Conservation (phyloP, 108 stramenopile species). For the Craspedostauros australis region DNA sequence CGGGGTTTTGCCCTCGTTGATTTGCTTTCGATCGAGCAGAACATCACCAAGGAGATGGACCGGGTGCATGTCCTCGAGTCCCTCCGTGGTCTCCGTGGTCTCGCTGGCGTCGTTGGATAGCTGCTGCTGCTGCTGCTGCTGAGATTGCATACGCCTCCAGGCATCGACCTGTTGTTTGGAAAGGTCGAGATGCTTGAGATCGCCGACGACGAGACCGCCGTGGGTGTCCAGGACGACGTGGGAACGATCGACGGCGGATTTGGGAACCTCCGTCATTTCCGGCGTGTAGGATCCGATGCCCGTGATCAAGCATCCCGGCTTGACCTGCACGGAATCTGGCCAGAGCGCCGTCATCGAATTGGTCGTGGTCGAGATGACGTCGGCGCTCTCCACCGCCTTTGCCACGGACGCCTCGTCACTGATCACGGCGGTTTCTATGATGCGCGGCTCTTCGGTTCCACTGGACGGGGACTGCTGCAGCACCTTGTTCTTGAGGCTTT, state of each 20-base stretch:
- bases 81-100: too few species aligned
- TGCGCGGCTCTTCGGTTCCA: background rate
- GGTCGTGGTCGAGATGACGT: conserved; percentile 56
- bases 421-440: background rate
- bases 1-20: conserved; percentile 10
- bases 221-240: conserved; percentile 61
- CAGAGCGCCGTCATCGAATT: conserved; percentile 67
- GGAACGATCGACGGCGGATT: conserved; percentile 19
- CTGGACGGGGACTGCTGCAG: conserved; percentile 1
- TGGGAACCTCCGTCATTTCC: conserved; percentile 64
- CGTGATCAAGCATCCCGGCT: conserved; percentile 56
- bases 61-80: too few species aligned
- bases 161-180: too few species aligned
- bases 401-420: conserved; percentile 19
- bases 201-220: conserved; percentile 71
- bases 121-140: too few species aligned
- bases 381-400: conserved; percentile 42
- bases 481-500: conserved; percentile 25
- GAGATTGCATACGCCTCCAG: too few species aligned
- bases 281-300: conserved; percentile 74
- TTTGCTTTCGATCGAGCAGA: conserved; percentile 17
- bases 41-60: conserved; percentile 53
- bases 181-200: conserved; percentile 41
- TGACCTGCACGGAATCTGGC: conserved; percentile 30
- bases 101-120: too few species aligned